A percentile compares a stretch with the other conserved stretches of the same genome.
Evolutionary conservation across 2,329 filamentous ascomycete species (phyloP).

Genomic region (Xylariaceae sp.): DNA sequence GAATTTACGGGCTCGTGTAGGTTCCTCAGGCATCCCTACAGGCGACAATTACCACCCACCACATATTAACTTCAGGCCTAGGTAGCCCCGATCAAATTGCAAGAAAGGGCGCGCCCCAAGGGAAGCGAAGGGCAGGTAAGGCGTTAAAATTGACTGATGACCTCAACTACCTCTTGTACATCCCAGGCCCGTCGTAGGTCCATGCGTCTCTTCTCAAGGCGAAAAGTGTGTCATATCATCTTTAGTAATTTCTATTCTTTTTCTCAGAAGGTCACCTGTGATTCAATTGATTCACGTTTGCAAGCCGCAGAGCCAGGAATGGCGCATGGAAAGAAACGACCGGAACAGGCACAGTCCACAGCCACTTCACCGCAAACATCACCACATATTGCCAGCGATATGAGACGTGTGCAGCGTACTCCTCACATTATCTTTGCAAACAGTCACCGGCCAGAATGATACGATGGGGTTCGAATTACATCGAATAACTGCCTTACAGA

Average conservation of each 20-base stretch:
- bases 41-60: not conserved
- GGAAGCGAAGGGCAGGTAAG: no score
- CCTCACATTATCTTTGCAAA: not conserved
- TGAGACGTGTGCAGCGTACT: not conserved
- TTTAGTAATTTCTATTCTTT: not conserved
- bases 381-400: not conserved
- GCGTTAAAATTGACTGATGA: not conserved
- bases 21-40: not conserved
- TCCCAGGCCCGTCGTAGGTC: no score
- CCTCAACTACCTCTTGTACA: not conserved
- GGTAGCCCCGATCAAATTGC: not conserved
- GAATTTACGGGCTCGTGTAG: no score
- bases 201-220: not conserved
- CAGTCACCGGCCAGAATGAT: not conserved
- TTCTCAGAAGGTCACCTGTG: not conserved
- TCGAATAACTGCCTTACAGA: no score
- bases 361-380: not conserved
- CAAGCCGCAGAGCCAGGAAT: not conserved
- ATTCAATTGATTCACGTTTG: not conserved
- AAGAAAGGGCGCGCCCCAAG: not conserved
- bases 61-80: not conserved
- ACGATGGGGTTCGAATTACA: not conserved
- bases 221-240: not conserved
- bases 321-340: not conserved
- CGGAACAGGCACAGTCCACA: not conserved